phyloP scores from a whole-genome alignment of 257 asterid genomes.

The Solanum phureja region DNA sequence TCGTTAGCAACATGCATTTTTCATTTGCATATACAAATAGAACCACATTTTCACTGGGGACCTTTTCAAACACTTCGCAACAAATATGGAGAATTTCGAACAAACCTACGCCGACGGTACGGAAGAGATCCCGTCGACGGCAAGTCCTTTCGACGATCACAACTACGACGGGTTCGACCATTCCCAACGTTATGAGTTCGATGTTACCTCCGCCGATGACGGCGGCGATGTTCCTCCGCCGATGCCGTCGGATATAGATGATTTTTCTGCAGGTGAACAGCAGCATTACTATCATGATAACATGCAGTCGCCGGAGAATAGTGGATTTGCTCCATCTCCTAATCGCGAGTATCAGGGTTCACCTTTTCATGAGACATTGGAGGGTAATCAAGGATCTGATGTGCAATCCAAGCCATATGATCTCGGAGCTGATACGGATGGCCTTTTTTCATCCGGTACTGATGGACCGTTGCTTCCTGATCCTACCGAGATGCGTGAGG shows the following conservation, averaged over 20 bases:
- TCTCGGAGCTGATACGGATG: constrained; percentile 41
- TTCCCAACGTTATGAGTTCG: constrained; percentile 12
- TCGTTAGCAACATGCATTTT: not conserved
- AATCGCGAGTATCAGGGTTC: constrained; percentile 7
- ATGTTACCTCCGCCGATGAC: constrained; percentile 12
- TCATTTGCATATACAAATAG: not conserved
- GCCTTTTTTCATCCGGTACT: constrained; percentile 31
- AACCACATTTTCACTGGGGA: not conserved
- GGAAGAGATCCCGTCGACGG: constrained; percentile 21
- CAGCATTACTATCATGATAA: constrained; percentile 1
- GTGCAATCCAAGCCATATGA: constrained; percentile 37
- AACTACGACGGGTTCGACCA: constrained; percentile 7
- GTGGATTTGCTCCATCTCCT: constrained; percentile 18
- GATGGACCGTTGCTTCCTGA: constrained; percentile 86
- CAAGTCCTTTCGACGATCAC: constrained; percentile 24
- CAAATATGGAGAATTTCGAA: constrained; percentile 46
- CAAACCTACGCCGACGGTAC: constrained; percentile 6
- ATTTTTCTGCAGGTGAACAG: constrained; percentile 10
- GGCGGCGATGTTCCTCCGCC: constrained; percentile 24
- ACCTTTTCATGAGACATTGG: constrained; percentile 12
- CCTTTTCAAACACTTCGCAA: not conserved
- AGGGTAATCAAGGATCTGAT: constrained; percentile 5
- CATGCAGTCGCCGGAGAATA: constrained; percentile 24
- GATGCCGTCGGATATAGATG: constrained; percentile 13
- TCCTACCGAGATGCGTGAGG: constrained; percentile 77